Evolutionary conservation across 2,329 filamentous ascomycete genomes (phyloP).

Genomic region (Nemania sp.): DNA sequence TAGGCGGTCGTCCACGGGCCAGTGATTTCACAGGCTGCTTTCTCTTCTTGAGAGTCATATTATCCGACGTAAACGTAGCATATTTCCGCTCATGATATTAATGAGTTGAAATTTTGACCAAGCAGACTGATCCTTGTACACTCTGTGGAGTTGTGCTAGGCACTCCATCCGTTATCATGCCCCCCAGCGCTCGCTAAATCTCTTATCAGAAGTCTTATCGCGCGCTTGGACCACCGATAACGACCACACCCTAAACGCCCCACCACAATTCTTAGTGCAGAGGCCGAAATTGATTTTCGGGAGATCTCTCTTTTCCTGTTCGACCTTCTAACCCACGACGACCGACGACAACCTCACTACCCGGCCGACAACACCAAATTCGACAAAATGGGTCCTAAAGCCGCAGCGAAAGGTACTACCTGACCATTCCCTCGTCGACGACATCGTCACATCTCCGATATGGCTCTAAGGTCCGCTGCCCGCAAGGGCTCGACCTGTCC

Average conservation of each 20-base stretch:
- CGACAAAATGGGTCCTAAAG: slow-evolving; percentile 46
- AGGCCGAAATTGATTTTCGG: slow-evolving; percentile 21
- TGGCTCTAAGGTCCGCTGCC: slow-evolving; percentile 11
- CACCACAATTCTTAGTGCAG: slow-evolving; percentile 25
- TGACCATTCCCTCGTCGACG: slow-evolving; percentile 18
- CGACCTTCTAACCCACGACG: slow-evolving; percentile 23
- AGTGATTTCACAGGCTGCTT: slow-evolving; percentile 51
- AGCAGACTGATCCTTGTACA: no score
- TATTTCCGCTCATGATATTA: neutral
- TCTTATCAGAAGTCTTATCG: slow-evolving; percentile 20
- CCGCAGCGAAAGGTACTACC: slow-evolving; percentile 53
- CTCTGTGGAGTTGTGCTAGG: no score
- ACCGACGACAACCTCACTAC: slow-evolving; percentile 30
- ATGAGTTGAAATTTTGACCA: neutral
- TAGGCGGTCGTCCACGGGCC: slow-evolving; percentile 60
- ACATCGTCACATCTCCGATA: slow-evolving; percentile 21
- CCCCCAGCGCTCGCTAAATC: no score
- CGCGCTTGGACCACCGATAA: slow-evolving; percentile 24
- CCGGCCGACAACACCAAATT: slow-evolving; percentile 26
- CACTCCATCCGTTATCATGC: no score
- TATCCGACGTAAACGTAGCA: neutral
- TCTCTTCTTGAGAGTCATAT: slow-evolving; percentile 55
- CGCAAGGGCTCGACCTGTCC: slow-evolving; percentile 31
- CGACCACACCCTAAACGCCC: slow-evolving; percentile 21
- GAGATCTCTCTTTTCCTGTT: slow-evolving; percentile 17